A percentile compares a stretch with the other conserved stretches of the same genome.
phyloP scores from a whole-genome alignment of 176 grass and related monocot genomes.

The Lolium rigidum region DNA sequence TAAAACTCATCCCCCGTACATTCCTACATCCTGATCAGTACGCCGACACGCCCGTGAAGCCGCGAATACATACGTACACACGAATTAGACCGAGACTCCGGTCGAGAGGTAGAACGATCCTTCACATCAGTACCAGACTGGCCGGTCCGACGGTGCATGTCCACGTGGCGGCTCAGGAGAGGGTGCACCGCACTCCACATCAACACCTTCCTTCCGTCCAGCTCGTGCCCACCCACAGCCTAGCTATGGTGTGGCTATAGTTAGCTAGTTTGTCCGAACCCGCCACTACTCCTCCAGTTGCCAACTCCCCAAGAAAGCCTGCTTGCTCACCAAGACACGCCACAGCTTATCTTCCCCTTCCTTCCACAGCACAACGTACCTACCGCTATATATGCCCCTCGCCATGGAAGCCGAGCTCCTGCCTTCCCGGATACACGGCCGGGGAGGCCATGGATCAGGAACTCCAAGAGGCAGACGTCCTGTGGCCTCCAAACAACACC shows the following conservation, averaged over 20 bases:
- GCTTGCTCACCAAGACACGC: slow-evolving; percentile 60
- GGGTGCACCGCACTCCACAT: slow-evolving; percentile 52
- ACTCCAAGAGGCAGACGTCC: slow-evolving; percentile 60
- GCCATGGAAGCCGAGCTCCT: neutral
- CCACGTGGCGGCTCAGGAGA: slow-evolving; percentile 42
- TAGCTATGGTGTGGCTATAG: neutral
- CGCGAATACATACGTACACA: neutral
- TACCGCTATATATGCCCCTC: slow-evolving; percentile 31
- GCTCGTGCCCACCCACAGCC: slow-evolving; percentile 7
- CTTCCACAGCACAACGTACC: slow-evolving; percentile 21
- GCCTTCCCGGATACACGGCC: slow-evolving; percentile 24
- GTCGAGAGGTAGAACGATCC: too few species aligned
- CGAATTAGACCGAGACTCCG: too few species aligned
- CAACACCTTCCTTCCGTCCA: slow-evolving; percentile 37
- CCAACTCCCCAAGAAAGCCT: slow-evolving; percentile 40
- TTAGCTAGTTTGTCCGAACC: slow-evolving; percentile 7
- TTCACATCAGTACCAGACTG: too few species aligned
- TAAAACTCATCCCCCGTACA: neutral
- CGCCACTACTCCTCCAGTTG: slow-evolving; percentile 17
- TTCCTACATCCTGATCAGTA: too few species aligned
- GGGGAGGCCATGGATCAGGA: slow-evolving; percentile 66
- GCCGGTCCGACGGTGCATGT: neutral
- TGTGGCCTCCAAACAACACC: slow-evolving; percentile 39
- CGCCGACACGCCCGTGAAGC: neutral
- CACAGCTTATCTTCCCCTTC: neutral